Evolutionary conservation across 805 yeast species (phyloP), one percentile per base, ranked within the genome.

Genomic region (Teunomyces panamensis): DNA sequence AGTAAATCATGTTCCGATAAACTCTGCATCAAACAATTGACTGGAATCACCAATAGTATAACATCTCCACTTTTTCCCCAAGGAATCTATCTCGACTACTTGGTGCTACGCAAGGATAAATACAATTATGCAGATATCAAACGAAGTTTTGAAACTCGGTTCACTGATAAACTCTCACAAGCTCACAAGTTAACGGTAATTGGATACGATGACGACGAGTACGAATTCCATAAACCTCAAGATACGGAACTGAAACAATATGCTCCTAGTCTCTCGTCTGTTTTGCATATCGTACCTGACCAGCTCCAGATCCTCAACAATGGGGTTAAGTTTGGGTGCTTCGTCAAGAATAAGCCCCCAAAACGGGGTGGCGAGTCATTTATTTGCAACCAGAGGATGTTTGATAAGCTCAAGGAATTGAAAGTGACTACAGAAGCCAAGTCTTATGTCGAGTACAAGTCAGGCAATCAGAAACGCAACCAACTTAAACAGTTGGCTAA

Each of bases 1-100:
- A 87, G 95, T 28, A 92, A 90, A 62, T 88, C 96, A 0, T 92
- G 98, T 62, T 82, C 95, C 1, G 98, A 92, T 62, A 92, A 92
- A 58, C 63, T 92, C 24, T 75, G 87, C 37, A 45, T 84, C 43
- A 75, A 76, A 49, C 97, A 89, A 60, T 65, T 69, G 30, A 69
- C 72, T 0, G 85, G 89, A 0, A 43, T 85, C 2, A 60, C 79
- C 36, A 84, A 77, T 54, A 58, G 79, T 3, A 43, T 77, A 6
- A 75, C 78, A 2, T 68, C 73, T 33, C 49, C 45, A 1, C 44
- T 73, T 35, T 55, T 62, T n/a, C 63, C 70, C 0, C 58, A 60
- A 0, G 70, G 71, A 4, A 58, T 69, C 10, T 77, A 52, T 48
- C 56, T 87, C 26, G 67, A 69, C 26, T 82, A 74, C 56, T 51